phyloP scores from a whole-genome alignment of 352 stramenopile genomes.

The Elongisporangium anandrum region DNA sequence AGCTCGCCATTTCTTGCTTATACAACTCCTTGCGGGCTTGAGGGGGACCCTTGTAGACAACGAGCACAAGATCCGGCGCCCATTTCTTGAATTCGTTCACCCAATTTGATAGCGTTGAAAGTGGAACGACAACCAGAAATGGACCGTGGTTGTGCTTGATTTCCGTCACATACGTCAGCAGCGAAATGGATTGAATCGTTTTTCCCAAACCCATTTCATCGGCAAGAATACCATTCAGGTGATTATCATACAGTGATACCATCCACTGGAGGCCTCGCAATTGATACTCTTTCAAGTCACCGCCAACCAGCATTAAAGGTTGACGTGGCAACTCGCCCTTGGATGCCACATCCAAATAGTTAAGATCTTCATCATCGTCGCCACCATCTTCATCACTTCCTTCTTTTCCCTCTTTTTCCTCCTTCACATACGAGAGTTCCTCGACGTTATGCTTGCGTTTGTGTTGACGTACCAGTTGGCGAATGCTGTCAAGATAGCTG shows the following conservation, averaged over 20 bases:
- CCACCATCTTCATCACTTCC: conserved; percentile 18
- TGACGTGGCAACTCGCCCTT: conserved; percentile 88
- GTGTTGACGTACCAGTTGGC: conserved; percentile 87
- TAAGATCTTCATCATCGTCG: conserved; percentile 71
- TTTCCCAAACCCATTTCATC: conserved; percentile 95
- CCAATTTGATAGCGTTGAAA: conserved; percentile 94
- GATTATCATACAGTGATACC: conserved; percentile 97
- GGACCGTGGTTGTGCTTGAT: conserved; percentile 90
- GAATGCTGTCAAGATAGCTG: conserved; percentile 95
- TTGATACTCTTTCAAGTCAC: conserved; percentile 97
- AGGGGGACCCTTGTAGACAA: conserved; percentile 93
- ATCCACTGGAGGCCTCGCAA: conserved; percentile 99
- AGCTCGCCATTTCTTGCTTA: conserved; percentile 77
- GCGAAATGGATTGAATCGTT: conserved; percentile 84
- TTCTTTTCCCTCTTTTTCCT: conserved; percentile 1
- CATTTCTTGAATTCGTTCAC: conserved; percentile 94
- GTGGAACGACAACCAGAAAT: conserved; percentile 97
- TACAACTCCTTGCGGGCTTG: conserved; percentile 81
- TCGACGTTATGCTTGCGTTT: conserved; percentile 80
- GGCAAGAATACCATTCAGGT: conserved; percentile 97
- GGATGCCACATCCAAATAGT: conserved; percentile 81
- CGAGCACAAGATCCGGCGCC: conserved; percentile 94
- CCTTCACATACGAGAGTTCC: conserved; percentile 10
- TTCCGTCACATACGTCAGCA: conserved; percentile 81
- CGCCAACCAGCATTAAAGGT: conserved; percentile 94